phyloP scores from a whole-genome alignment of 208 protist genomes.

The Crithidia thermophila region DNA sequence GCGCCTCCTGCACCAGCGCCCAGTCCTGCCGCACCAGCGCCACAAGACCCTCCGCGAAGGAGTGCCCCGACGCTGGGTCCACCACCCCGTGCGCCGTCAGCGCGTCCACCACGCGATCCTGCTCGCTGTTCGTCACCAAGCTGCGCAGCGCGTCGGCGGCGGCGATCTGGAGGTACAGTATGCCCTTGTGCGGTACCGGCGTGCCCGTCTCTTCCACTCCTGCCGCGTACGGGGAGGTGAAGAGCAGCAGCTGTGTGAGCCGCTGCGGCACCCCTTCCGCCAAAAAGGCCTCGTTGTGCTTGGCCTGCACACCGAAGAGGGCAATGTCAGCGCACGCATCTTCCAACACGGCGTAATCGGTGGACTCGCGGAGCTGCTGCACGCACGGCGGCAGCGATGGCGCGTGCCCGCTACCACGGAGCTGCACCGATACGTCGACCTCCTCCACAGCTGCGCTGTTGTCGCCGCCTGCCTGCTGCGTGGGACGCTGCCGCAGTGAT shows the following conservation, averaged over 20 bases:
- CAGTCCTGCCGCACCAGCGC: constrained; percentile 37
- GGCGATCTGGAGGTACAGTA: constrained; percentile 56
- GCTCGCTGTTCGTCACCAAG: constrained; percentile 57
- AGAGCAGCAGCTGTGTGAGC: constrained; percentile 53
- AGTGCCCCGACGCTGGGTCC: constrained; percentile 5
- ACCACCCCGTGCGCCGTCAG: constrained; percentile 30
- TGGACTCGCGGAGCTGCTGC: constrained; percentile 39
- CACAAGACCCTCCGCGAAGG: constrained; percentile 39
- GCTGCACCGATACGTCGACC: background rate
- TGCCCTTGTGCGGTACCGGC: constrained; percentile 31
- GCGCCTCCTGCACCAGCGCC: constrained; percentile 36
- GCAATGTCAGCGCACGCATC: constrained; percentile 61
- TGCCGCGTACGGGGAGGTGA: constrained; percentile 11
- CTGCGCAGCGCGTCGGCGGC: constrained; percentile 67
- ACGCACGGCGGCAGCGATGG: constrained; percentile 39
- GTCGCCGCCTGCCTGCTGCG: background rate
- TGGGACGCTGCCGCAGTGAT: constrained; percentile 5
- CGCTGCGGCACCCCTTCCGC: constrained; percentile 44
- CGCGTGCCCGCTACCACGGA: background rate
- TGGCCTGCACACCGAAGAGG: constrained; percentile 45
- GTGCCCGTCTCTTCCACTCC: background rate
- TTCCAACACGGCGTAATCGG: constrained; percentile 46
- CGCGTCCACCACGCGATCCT: constrained; percentile 61
- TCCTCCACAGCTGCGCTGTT: background rate
- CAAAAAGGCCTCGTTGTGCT: constrained; percentile 43